phyloP scores from a whole-genome alignment of 2,329 filamentous ascomycete genomes.

The Colletotrichum lindemuthianum region DNA sequence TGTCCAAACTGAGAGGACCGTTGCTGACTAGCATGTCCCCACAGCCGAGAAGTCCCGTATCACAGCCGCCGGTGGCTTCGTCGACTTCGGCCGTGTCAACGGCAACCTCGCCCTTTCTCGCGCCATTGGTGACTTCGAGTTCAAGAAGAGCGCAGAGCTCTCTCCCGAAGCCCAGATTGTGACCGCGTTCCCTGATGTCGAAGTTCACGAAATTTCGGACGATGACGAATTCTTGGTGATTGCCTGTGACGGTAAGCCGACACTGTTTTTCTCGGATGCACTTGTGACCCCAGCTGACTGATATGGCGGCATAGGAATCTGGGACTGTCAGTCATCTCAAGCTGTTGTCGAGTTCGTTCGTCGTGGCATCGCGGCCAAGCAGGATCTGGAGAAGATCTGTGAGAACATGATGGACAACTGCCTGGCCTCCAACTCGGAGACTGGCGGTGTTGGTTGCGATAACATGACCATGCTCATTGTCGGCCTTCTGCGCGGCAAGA shows the following conservation, averaged over 20 bases:
- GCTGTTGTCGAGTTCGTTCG: slow-evolving; percentile 96
- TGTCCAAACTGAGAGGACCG: not conserved
- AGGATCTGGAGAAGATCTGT: slow-evolving; percentile 93
- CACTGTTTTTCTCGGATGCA: not conserved
- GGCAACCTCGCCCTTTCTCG: slow-evolving; percentile 96
- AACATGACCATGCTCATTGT: slow-evolving; percentile 99
- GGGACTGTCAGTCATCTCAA: slow-evolving; percentile 99
- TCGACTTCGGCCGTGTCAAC: slow-evolving; percentile 98
- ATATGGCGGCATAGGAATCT: slow-evolving; percentile 77
- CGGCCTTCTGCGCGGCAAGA: slow-evolving; percentile 88
- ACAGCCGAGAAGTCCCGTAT: slow-evolving; percentile 95
- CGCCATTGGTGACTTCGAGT: slow-evolving; percentile 98
- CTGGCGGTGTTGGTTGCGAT: slow-evolving; percentile 96
- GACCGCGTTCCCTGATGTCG: slow-evolving; percentile 94
- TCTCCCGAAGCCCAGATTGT: slow-evolving; percentile 99
- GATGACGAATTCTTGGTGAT: slow-evolving; percentile 97
- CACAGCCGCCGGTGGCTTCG: slow-evolving; percentile 93
- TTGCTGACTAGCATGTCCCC: slow-evolving; percentile 22
- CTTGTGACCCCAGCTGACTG: not conserved
- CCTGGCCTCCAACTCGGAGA: slow-evolving; percentile 96
- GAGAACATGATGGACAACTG: slow-evolving; percentile 99
- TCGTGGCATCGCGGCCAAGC: slow-evolving; percentile 94
- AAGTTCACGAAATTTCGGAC: slow-evolving; percentile 86
- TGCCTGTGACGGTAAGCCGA: slow-evolving; percentile 84
- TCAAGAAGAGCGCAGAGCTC: slow-evolving; percentile 98